phyloP scores from a whole-genome alignment of 495 filamentous ascomycete species.

The Daldinia grandis region DNA sequence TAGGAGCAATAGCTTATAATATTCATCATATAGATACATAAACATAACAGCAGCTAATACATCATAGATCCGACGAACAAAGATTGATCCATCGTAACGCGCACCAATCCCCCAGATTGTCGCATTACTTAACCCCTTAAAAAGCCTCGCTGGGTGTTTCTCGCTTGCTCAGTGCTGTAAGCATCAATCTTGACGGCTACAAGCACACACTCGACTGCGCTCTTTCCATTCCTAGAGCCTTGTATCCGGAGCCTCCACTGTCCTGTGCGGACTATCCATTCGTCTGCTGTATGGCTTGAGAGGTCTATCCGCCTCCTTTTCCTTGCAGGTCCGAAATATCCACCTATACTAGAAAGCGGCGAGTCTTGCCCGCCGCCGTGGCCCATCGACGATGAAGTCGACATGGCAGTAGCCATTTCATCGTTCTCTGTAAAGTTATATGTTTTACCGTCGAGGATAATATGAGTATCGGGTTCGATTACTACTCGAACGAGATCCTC shows the following conservation, averaged over 20 bases:
- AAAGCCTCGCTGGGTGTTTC: conserved; percentile 76
- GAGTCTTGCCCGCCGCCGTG: conserved; percentile 46
- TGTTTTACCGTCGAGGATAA: conserved; percentile 73
- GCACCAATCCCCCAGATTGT: neutral
- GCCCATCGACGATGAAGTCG: conserved; percentile 46
- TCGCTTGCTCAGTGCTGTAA: conserved; percentile 68
- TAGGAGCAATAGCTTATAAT: neutral
- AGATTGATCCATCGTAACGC: neutral
- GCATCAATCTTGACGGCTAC: conserved; percentile 85
- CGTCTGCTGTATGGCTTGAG: conserved; percentile 46
- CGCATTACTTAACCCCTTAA: conserved; percentile 50
- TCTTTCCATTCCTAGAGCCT: conserved; percentile 55
- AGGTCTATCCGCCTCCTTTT: conserved; percentile 61
- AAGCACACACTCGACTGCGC: conserved; percentile 72
- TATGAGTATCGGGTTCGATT: conserved; percentile 71
- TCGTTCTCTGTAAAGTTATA: conserved; percentile 44
- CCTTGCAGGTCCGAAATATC: conserved; percentile 44
- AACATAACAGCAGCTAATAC: neutral
- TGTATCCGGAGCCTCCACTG: conserved; percentile 85
- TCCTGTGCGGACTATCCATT: conserved; percentile 78
- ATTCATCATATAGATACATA: neutral
- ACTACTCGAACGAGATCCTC: conserved; percentile 75
- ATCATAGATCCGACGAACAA: neutral
- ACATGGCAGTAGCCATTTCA: conserved; percentile 43
- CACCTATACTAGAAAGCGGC: conserved; percentile 42